A percentile compares a stretch with the other conserved stretches of the same genome.
These are phyloP conservation scores for Monosporascus sp. DNA, from an alignment of 2,329 filamentous ascomycete species.

Conservation along the genomic window DNA sequence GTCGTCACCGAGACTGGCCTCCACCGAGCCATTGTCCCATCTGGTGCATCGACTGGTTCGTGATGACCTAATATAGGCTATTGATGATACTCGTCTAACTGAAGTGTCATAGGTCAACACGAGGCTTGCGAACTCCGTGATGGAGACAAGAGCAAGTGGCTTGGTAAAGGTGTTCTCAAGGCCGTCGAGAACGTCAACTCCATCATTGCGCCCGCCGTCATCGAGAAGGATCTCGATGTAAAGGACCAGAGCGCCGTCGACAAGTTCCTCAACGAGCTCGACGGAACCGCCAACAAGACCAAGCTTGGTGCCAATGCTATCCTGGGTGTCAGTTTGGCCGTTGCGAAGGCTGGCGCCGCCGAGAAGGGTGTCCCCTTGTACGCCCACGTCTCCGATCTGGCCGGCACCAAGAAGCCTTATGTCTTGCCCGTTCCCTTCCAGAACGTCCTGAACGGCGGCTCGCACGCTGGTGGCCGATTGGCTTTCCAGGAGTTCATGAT, in stretches of 20 bases:
- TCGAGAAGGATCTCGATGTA: constrained; percentile 77
- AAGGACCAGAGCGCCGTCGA: constrained; percentile 84
- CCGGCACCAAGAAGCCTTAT: constrained; percentile 86
- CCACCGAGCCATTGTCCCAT: constrained; percentile 95
- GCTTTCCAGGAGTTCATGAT: constrained; percentile 98
- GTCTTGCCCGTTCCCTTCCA: constrained; percentile 88
- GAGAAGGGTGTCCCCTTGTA: constrained; percentile 86
- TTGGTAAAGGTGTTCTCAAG: constrained; percentile 81
- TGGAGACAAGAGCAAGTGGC: constrained; percentile 82
- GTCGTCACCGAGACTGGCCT: constrained; percentile 94
- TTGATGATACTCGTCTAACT: constrained; percentile 10
- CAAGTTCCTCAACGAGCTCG: constrained; percentile 78
- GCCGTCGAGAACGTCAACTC: constrained; percentile 83
- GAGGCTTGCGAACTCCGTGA: constrained; percentile 90
- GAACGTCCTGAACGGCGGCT: constrained; percentile 89
- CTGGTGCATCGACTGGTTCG: constrained; percentile 89
- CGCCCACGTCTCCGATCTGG: constrained; percentile 80
- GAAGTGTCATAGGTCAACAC: constrained; percentile 62
- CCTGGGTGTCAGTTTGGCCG: constrained; percentile 75
- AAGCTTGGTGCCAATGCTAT: constrained; percentile 87
- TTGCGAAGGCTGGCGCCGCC: constrained; percentile 84
- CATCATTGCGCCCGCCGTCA: constrained; percentile 72
- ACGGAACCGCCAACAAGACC: constrained; percentile 81
- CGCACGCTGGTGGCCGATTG: constrained; percentile 93
- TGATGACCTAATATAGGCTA: constrained; percentile 19